Evolutionary conservation across 106 monocot species (phyloP), one percentile per base, ranked within the genome.

Genomic region (Phalaenopsis equestris): DNA sequence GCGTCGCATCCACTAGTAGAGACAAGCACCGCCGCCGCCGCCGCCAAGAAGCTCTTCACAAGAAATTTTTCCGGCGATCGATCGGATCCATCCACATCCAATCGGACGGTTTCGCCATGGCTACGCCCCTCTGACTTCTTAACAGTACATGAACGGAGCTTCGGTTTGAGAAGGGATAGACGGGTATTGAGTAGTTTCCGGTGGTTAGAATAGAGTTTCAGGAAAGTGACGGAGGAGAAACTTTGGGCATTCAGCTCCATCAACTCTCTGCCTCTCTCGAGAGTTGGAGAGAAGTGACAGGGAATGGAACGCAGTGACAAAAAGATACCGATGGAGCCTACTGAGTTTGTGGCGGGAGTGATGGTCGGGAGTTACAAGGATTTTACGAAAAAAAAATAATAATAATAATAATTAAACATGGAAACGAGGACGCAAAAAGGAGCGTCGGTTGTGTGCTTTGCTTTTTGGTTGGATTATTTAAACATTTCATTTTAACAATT

Each of bases 11-110:
- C 89, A 67, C 79, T 79, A 16, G 74, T 30, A 1, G 76, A 82
- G n/a, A 82, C 15, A 58, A 82, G 52, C 2, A 85, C 85, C 21
- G 86, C 90, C 3, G 83, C 84, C 12, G 86, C 83, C 4, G 85
- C 86, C 1, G 89, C 86, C 0, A 81, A 7, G 19, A 81, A 81
- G 3, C 81, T 61, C 72, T 42, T 82, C 42, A 74, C 52, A 37
- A 89, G 55, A 4, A 76, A 17, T 56, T 41, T 18, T 8, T 4
- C 57, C 2, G 47, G 61, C 52, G 47, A 38, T 38, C 37, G 7
- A 46, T 58, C 81, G 12, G 57, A 81, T 39, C 76, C 85, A 73
- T 73, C 73, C 23, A 41, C 42, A 19, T 47, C 86, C 30, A 4
- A 48, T 74, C 47, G 48, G 43, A 73, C 41, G 57, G 56, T 76